Evolutionary conservation across 1,139 yeast genomes (phyloP).

Genomic region (Saccharomyces uvarum): DNA sequence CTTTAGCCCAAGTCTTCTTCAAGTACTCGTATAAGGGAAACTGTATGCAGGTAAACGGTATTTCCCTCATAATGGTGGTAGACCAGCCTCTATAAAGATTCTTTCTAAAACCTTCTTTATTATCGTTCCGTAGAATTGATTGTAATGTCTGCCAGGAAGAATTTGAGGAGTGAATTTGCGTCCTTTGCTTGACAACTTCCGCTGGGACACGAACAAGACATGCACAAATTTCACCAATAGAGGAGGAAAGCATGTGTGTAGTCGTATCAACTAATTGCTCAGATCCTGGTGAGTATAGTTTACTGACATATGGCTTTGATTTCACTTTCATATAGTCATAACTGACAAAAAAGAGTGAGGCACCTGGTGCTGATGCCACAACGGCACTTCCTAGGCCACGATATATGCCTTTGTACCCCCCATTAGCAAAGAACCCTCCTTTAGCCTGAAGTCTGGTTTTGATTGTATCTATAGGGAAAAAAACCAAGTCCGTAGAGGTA

Average conservation of each 20-base stretch:
- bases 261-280: slow-evolving; percentile 37
- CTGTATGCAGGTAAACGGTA: slow-evolving; percentile 91
- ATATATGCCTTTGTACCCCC: slow-evolving; percentile 88
- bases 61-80: slow-evolving; percentile 86
- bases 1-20: slow-evolving; percentile 49
- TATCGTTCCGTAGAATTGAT: slow-evolving; percentile 47
- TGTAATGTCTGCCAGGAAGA: slow-evolving; percentile 62
- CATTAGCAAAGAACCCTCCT: slow-evolving; percentile 87
- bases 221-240: slow-evolving; percentile 86
- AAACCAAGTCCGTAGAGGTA: slow-evolving; percentile 85
- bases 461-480: slow-evolving; percentile 92
- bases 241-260: slow-evolving; percentile 79
- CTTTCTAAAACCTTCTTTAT: slow-evolving; percentile 69
- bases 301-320: slow-evolving; percentile 42
- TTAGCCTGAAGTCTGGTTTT: slow-evolving; percentile 91
- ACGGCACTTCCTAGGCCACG: slow-evolving; percentile 90
- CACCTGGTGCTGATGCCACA: slow-evolving; percentile 92
- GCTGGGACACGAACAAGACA: slow-evolving; percentile 94
- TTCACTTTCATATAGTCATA: slow-evolving; percentile 67
- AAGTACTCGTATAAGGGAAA: slow-evolving; percentile 86
- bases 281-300: slow-evolving; percentile 14
- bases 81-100: slow-evolving; percentile 92
- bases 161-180: slow-evolving; percentile 56
- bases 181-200: slow-evolving; percentile 89
- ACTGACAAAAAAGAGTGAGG: slow-evolving; percentile 80